A percentile compares a stretch with the other conserved stretches of the same genome.
Conservation (phyloP, 257 asterid genomes). For the Penstemon eatonii region DNA sequence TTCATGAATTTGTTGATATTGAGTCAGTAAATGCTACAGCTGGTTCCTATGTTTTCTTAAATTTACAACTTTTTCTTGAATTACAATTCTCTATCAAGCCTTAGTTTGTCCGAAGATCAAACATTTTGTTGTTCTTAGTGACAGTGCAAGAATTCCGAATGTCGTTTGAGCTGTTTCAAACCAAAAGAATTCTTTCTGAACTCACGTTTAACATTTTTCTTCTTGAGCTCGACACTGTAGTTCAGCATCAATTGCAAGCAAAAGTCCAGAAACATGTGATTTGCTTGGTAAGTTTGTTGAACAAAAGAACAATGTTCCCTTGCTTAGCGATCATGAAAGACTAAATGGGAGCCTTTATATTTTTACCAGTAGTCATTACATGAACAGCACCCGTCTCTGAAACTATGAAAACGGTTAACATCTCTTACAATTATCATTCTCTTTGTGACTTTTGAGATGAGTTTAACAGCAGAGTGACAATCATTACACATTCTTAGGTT, state of each 20-base stretch:
- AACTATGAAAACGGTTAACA: slow-evolving; percentile 70
- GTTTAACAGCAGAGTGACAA: slow-evolving; percentile 75
- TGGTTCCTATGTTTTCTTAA: too few relatives aligned
- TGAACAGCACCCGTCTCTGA: slow-evolving; percentile 63
- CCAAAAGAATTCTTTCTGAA: too few relatives aligned
- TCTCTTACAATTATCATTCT: slow-evolving; percentile 69
- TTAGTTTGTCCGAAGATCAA: background rate
- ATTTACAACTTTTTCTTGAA: slow-evolving; percentile 33
- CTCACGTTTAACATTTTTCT: too few relatives aligned
- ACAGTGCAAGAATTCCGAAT: too few relatives aligned
- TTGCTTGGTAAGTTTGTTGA: slow-evolving; percentile 26
- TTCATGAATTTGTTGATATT: too few relatives aligned
- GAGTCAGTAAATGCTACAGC: too few relatives aligned
- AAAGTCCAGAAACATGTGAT: slow-evolving; percentile 14
- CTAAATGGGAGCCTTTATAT: background rate
- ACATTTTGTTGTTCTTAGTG: background rate
- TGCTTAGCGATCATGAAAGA: background rate
- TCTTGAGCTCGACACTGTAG: too few relatives aligned
- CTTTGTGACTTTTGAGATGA: slow-evolving; percentile 56
- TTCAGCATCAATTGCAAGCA: too few relatives aligned
- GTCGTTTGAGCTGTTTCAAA: too few relatives aligned
- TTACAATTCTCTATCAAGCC: slow-evolving; percentile 31
- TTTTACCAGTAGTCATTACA: slow-evolving; percentile 81
- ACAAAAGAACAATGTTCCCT: slow-evolving; percentile 4
- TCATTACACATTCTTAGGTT: slow-evolving; percentile 87